Base-by-base conservation (phyloP, 2,329 filamentous ascomycete genomes). In the Emmonsiellopsis sp. region DNA sequence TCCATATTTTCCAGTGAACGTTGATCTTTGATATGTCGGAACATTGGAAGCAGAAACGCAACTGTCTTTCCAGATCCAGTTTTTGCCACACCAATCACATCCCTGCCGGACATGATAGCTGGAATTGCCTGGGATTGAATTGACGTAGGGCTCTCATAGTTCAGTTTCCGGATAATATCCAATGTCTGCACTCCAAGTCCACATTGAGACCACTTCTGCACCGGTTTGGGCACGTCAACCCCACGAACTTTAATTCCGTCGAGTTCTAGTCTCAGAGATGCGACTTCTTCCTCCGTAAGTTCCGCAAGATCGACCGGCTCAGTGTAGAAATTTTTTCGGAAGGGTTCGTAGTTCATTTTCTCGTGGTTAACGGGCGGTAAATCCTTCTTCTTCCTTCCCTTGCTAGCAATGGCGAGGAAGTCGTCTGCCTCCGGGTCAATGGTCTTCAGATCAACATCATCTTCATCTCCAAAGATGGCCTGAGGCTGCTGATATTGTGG, bases 41-140 rank as follows among this genome's bases (percentile, higher is more conserved):
- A 96, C 89, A 97, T 96, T 38, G 93, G 93, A 44, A 98, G 80
- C 32, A 95, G 74, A 67, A 97, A 98, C 5, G 93, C 93, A 63
- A 97, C 84, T 0, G 93, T 98, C 75, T 98, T 98, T 67, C 93
- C 93, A 30, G 93, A 97, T 5, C 93, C 93, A 30, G 93, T 98
- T 75, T 97, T 97, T 15, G 93, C 93, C 51, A 98, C 90, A 60
- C 91, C 93, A 58, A 98, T 89, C 38, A 96, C 87, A 74, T 98
- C 93, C 61, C 90, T 83, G 8, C 93, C 93, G 31, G 91, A 95
- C 88, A 97, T 96, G 63, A 96, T 88, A 8, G 90, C 85, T 1
- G 93, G 93, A 55, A 97, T 84, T 2, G 93, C 93, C 70, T 98
- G 93, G 70, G 91, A 85, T 70, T 98, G 93, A 62, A 98, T 97